Evolutionary conservation across 805 yeast genomes (phyloP), one percentile per base, ranked within the genome.

Genomic region (Lipomyces lipofer): DNA sequence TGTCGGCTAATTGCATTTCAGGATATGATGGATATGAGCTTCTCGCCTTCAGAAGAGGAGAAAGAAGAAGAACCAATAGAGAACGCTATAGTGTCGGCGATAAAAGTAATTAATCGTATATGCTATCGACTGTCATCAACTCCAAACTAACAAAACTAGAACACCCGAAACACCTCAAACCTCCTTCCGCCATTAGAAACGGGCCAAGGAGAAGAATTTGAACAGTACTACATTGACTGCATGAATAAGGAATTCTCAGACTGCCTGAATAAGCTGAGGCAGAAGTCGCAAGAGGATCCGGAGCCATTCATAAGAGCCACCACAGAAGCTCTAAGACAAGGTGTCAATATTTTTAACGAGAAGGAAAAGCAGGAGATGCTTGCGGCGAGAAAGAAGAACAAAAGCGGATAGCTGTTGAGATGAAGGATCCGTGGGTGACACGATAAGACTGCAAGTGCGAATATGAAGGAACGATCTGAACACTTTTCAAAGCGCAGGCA

Each of bases 201-300:
- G 36, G 13, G 54, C 49, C n/a, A 52, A 43, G 40, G 57, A 25
- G 27, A n/a, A 2, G 54, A 51, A 22, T 48, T 56, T 32, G 15
- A 39, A 39, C 45, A 42, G n/a, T 49, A 56, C 49, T 56, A 53
- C 52, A 36, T 45, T 19, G 25, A 51, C 19, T 19, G 35, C 22
- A 43, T 54, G 24, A 47, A 28, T 10, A 32, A 44, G 27, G 49
- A 56, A 13, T 56, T 52, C 38, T 30, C 8, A 25, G 46, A 50
- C 27, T 54, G 45, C 38, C 42, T 54, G n/a, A 25, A 29, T 13
- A 40, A 25, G 17, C 19, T 54, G 15, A 47, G 51, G 17, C 29
- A 21, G 13, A 33, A 35, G 13, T 24, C n/a, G 43, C 12, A 40
- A 27, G 32, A 49, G 10, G 19, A 39, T 35, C 19, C 30, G 44